Evolutionary conservation across 192 early-diverging fungal genomes (phyloP).

Genomic region (Spinellus fusiger): DNA sequence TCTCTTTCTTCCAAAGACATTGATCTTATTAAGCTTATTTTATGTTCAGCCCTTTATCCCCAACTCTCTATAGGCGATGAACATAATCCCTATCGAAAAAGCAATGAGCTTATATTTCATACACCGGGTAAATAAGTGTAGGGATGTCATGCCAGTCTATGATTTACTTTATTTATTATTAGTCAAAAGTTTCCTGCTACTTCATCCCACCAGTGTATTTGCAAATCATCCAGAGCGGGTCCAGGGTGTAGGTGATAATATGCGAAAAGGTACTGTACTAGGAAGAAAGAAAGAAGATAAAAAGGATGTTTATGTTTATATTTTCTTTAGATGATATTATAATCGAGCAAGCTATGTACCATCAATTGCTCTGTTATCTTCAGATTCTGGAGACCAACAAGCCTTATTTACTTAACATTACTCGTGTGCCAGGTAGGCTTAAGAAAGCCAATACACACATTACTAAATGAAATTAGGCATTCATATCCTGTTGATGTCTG

Average conservation of each 20-base stretch:
- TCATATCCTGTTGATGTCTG: conserved; percentile 52
- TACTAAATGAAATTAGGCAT: conserved; percentile 22
- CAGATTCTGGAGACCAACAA: conserved; percentile 61
- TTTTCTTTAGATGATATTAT: conserved; percentile 19
- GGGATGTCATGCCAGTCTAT: background rate
- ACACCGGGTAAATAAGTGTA: conserved; percentile 38
- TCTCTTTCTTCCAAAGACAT: conserved; percentile 36
- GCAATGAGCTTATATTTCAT: conserved; percentile 53
- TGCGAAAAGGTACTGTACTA: conserved; percentile 12
- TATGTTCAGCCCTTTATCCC: conserved; percentile 61
- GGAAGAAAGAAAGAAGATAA: background rate
- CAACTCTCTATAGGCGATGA: conserved; percentile 60
- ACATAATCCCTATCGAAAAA: conserved; percentile 47
- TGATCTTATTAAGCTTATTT: conserved; percentile 51
- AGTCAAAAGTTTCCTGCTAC: conserved; percentile 43
- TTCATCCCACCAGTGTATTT: conserved; percentile 63
- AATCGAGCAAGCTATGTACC: conserved; percentile 25
- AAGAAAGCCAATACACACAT: background rate
- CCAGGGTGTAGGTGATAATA: conserved; percentile 33
- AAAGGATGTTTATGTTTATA: background rate
- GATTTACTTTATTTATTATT: background rate
- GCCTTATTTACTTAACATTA: conserved; percentile 59
- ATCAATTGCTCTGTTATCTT: conserved; percentile 57
- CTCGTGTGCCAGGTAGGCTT: conserved; percentile 43
- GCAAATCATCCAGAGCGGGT: conserved; percentile 52